A percentile compares a stretch with the other conserved stretches of the same genome.
Conservation (phyloP, 495 filamentous ascomycete genomes). For the Daldinia bambusicola region DNA sequence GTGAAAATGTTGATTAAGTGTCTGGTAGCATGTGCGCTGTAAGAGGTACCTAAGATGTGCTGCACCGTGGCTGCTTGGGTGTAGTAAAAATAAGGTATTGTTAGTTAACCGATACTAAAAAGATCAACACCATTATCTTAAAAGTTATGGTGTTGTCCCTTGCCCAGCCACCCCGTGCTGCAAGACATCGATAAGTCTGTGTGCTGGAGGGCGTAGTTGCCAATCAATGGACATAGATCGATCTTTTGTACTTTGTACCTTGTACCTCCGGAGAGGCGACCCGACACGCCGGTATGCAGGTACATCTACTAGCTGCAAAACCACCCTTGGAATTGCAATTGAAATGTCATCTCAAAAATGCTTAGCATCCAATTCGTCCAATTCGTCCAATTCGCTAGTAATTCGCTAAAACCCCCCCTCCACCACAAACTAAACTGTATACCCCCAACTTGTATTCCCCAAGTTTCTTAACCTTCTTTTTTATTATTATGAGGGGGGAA, state of each 20-base stretch:
- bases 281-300: conserved; percentile 53
- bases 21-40: neutral
- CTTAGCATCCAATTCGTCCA: conserved; percentile 10
- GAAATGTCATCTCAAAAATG: conserved; percentile 35
- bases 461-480: neutral
- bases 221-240: conserved; percentile 32
- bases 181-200: conserved; percentile 46
- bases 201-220: conserved; percentile 31
- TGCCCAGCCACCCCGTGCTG: conserved; percentile 46
- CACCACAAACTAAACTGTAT: conserved; percentile 1
- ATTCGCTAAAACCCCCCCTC: conserved; percentile 14
- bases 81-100: conserved; percentile 42
- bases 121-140: conserved; percentile 8
- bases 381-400: conserved; percentile 15
- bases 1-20: conserved; percentile 2
- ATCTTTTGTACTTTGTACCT: conserved; percentile 23
- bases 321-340: conserved; percentile 16
- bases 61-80: neutral
- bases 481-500: neutral
- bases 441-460: neutral
- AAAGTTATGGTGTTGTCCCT: conserved; percentile 26
- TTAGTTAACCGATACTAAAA: conserved; percentile 22
- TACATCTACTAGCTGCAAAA: conserved; percentile 47
- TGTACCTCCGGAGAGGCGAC: conserved; percentile 47
- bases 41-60: neutral